Evolutionary conservation across 2,329 filamentous ascomycete species (phyloP).

Genomic region (Arthrocladium fulminans): DNA sequence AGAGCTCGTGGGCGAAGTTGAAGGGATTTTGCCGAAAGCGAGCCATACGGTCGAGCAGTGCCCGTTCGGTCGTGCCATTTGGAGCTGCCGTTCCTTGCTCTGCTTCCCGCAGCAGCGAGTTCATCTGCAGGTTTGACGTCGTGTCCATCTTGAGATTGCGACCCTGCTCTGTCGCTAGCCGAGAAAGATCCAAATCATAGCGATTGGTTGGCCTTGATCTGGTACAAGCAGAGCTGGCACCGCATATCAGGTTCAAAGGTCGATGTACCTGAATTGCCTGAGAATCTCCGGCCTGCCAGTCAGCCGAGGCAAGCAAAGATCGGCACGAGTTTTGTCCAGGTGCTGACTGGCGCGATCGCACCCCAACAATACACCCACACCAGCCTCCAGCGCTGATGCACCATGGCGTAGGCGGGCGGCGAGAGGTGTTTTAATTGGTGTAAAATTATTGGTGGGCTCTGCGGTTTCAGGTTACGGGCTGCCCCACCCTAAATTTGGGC

Average conservation of each 20-base stretch:
- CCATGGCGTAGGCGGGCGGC: background rate
- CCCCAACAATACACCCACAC: no score
- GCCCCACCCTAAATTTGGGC: no score
- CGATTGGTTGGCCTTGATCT: background rate
- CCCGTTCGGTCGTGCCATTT: slow-evolving; percentile 41
- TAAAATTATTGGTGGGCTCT: no score
- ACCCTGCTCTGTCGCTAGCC: background rate
- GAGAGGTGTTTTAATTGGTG: no score
- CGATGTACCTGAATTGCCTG: background rate
- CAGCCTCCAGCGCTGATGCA: background rate
- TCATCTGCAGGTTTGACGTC: slow-evolving; percentile 8
- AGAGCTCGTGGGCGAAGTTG: slow-evolving; percentile 86
- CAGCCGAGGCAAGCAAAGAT: slow-evolving; percentile 4
- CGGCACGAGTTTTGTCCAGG: background rate
- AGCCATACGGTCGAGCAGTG: slow-evolving; percentile 62
- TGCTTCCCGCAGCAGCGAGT: slow-evolving; percentile 4
- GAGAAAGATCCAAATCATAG: background rate
- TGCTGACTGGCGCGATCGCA: no score
- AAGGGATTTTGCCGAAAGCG: slow-evolving; percentile 68
- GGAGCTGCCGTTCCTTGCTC: slow-evolving; percentile 19
- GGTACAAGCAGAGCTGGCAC: background rate
- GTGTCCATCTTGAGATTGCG: slow-evolving; percentile 4
- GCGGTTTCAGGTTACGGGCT: no score
- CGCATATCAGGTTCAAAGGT: background rate
- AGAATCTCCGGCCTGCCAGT: background rate